Evolutionary conservation across 2,329 filamentous ascomycete species (phyloP).

Genomic region (Epichloe bromicola): DNA sequence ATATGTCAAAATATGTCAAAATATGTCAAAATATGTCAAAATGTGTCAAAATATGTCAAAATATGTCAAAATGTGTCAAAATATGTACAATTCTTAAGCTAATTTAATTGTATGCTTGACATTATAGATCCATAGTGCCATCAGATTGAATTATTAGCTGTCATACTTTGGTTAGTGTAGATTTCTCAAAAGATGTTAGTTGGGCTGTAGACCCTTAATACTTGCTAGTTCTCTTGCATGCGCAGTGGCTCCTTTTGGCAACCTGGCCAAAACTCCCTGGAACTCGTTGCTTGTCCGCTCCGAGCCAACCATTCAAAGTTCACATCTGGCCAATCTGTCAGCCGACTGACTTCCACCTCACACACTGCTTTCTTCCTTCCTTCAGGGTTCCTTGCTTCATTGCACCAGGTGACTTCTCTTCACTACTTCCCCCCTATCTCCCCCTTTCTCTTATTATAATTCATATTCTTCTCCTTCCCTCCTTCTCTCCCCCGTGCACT

Average conservation of each 20-base stretch:
- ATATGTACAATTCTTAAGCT: too few relatives aligned
- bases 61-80: too few relatives aligned
- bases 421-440: not conserved
- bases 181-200: too few relatives aligned
- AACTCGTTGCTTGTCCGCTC: not conserved
- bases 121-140: too few relatives aligned
- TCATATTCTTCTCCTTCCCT: not conserved
- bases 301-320: not conserved
- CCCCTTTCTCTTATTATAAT: not conserved
- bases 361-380: not conserved
- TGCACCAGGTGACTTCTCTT: not conserved
- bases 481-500: not conserved
- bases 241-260: not conserved
- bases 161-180: too few relatives aligned
- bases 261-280: conserved; percentile 3
- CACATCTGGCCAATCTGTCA: not conserved
- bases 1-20: too few relatives aligned
- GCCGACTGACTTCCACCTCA: not conserved
- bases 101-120: too few relatives aligned
- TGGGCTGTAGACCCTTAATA: too few relatives aligned
- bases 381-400: not conserved
- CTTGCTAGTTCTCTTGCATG: not conserved
- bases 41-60: too few relatives aligned
- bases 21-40: too few relatives aligned
- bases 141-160: too few relatives aligned